phyloP scores from a whole-genome alignment of 305 asterid genomes.

The Fraxinus sp. region DNA sequence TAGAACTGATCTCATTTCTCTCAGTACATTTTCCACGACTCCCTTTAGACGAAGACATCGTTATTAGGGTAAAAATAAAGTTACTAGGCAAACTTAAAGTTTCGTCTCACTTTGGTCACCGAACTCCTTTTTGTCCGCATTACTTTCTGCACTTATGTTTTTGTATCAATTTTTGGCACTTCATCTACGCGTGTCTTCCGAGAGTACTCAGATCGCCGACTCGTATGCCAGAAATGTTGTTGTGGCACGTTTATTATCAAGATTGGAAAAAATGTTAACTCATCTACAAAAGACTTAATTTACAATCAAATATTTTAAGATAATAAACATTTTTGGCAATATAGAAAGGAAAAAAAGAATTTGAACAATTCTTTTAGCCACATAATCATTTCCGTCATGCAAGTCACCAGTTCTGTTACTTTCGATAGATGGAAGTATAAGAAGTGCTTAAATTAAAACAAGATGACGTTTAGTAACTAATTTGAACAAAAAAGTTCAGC shows the following conservation, averaged over 20 bases:
- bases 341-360: neutral
- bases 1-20: slow-evolving; percentile 1
- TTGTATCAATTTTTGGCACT: neutral
- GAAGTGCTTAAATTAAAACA: neutral
- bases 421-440: neutral
- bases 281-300: neutral
- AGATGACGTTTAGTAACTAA: neutral
- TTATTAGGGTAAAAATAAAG: neutral
- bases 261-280: neutral
- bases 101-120: neutral
- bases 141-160: neutral
- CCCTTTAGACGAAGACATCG: neutral
- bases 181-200: neutral
- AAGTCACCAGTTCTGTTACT: neutral
- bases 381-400: neutral
- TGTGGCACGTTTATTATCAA: neutral
- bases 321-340: neutral
- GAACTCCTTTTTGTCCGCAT: neutral
- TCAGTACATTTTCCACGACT: neutral
- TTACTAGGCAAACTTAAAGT: neutral
- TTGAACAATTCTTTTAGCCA: neutral
- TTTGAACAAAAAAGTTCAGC: neutral
- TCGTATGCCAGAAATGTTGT: neutral
- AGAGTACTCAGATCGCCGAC: neutral
- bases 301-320: neutral